Evolutionary conservation across 768 basidiomycete species (phyloP).

Genomic region (Boletus vermiculosoides): DNA sequence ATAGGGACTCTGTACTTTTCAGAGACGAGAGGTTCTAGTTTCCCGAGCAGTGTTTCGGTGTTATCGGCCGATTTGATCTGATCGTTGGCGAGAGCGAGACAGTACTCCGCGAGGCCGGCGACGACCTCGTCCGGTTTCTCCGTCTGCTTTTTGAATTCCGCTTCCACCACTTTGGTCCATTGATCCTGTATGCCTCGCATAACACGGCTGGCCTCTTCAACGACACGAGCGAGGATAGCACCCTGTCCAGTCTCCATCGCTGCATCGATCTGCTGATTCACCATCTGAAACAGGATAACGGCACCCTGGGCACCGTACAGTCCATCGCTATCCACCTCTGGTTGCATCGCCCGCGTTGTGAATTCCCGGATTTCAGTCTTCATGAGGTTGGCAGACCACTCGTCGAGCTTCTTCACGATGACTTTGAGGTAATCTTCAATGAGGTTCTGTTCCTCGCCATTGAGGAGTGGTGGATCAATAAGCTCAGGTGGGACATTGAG

Average conservation of each 20-base stretch:
- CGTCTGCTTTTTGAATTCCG: conserved; percentile 82
- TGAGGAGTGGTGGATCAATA: conserved; percentile 86
- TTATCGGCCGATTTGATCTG: conserved; percentile 96
- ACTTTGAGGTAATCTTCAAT: conserved; percentile 95
- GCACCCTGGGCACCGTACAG: conserved; percentile 90
- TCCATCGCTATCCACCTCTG: conserved; percentile 86
- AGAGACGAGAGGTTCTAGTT: conserved; percentile 89
- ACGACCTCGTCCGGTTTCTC: conserved; percentile 88
- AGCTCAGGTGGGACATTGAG: conserved; percentile 79
- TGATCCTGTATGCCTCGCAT: conserved; percentile 87
- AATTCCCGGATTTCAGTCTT: conserved; percentile 87
- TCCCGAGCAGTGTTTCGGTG: conserved; percentile 78
- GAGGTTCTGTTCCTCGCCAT: conserved; percentile 88
- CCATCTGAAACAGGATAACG: conserved; percentile 96
- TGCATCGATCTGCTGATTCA: conserved; percentile 93
- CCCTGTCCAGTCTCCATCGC: conserved; percentile 96
- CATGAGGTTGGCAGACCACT: conserved; percentile 95
- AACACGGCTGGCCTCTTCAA: conserved; percentile 83
- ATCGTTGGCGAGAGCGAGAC: conserved; percentile 96
- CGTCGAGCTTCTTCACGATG: conserved; percentile 92
- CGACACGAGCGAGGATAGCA: conserved; percentile 85
- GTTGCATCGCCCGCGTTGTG: conserved; percentile 75
- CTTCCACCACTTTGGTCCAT: conserved; percentile 81
- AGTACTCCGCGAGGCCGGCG: conserved; percentile 91
- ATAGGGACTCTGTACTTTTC: conserved; percentile 87